These are phyloP conservation scores for Malus hybrid DNA, from an alignment of 331 rosid genomes.

Conservation along the genomic window DNA sequence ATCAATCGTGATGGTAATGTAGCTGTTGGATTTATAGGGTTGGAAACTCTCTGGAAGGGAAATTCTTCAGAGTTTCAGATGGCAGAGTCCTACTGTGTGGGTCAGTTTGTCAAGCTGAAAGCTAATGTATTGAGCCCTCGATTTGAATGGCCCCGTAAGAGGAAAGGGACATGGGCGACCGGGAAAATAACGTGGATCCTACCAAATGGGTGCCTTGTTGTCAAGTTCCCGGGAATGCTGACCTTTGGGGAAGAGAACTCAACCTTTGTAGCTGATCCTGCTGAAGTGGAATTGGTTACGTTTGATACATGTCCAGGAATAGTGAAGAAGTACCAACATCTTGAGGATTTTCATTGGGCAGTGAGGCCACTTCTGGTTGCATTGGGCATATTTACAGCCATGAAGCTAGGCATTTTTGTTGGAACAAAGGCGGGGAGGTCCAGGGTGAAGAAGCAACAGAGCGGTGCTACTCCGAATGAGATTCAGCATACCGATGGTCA, in stretches of 20 bases:
- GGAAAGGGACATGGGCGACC: conserved; percentile 49
- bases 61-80: conserved; percentile 63
- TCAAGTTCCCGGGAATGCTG: conserved; percentile 73
- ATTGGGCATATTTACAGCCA: conserved; percentile 57
- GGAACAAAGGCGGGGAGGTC: conserved; percentile 51
- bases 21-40: conserved; percentile 68
- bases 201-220: conserved; percentile 76
- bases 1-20: conserved; percentile 52
- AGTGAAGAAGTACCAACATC: conserved; percentile 71
- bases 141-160: conserved; percentile 75
- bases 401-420: conserved; percentile 50
- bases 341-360: conserved; percentile 87
- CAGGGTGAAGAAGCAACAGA: conserved; percentile 31
- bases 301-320: conserved; percentile 59
- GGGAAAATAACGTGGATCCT: conserved; percentile 75
- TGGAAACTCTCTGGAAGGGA: conserved; percentile 77
- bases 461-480: conserved; percentile 29
- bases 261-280: conserved; percentile 72
- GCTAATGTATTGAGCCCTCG: conserved; percentile 52
- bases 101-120: conserved; percentile 73
- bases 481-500: conserved; percentile 41
- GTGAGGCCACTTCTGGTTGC: conserved; percentile 70
- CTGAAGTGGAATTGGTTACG: conserved; percentile 70
- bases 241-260: conserved; percentile 39
- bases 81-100: conserved; percentile 65